A percentile compares a stretch with the other conserved stretches of the same genome.
Evolutionary conservation across 257 asterid species (phyloP).

Genomic region (Rhazya stricta): DNA sequence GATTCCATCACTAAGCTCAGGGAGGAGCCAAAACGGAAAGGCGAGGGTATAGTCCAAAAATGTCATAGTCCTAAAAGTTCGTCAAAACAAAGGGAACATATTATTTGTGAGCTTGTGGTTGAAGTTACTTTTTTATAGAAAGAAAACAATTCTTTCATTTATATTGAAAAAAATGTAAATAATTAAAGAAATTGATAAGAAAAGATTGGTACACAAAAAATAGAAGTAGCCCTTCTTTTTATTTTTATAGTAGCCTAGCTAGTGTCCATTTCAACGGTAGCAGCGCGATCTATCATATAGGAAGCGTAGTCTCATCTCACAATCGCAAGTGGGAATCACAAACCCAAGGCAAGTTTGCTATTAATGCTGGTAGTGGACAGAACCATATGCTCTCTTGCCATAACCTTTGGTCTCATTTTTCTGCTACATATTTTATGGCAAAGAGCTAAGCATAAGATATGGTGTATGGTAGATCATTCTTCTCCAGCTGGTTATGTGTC

Average conservation of each 20-base stretch:
- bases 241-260: background rate
- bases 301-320: slow-evolving; percentile 3
- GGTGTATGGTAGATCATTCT: slow-evolving; percentile 2
- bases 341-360: slow-evolving; percentile 21
- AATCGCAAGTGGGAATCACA: slow-evolving; percentile 36
- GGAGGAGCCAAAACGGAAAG: background rate
- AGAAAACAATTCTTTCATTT: background rate
- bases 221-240: slow-evolving; percentile 12
- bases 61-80: slow-evolving; percentile 13
- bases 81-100: slow-evolving; percentile 6
- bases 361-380: slow-evolving; percentile 40
- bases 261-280: background rate
- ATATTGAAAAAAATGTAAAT: background rate
- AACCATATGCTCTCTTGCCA: slow-evolving; percentile 54
- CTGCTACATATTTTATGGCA: slow-evolving; percentile 15
- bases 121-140: slow-evolving; percentile 18
- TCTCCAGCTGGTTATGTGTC: slow-evolving; percentile 13
- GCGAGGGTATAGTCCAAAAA: slow-evolving; percentile 6
- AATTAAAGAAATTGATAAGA: background rate
- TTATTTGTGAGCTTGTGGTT: slow-evolving; percentile 15
- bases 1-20: background rate
- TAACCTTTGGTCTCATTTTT: slow-evolving; percentile 31
- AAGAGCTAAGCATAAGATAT: slow-evolving; percentile 4
- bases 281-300: background rate
- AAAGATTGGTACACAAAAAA: slow-evolving; percentile 1